Evolutionary conservation across 1,284 basidiomycete genomes (phyloP).

Genomic region (Pseudozyma sp.): DNA sequence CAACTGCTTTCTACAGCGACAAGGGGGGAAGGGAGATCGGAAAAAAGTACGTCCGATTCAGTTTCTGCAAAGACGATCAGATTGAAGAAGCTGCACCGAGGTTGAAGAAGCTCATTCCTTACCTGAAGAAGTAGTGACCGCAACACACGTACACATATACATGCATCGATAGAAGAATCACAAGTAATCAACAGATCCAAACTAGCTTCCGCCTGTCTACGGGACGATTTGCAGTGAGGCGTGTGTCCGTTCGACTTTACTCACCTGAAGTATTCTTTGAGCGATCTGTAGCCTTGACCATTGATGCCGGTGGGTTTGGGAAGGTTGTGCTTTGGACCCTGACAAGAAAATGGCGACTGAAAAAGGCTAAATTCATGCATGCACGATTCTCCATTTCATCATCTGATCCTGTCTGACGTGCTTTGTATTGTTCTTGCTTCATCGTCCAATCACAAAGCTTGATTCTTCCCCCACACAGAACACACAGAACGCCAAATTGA

Average conservation of each 20-base stretch:
- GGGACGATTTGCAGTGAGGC: background rate
- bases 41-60: constrained; percentile 61
- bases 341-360: too few relatives aligned
- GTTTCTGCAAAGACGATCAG: constrained; percentile 66
- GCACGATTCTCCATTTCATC: constrained; percentile 21
- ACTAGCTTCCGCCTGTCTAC: background rate
- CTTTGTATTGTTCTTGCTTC: constrained; percentile 1
- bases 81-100: constrained; percentile 55
- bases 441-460: constrained; percentile 24
- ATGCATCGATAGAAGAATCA: background rate
- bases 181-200: background rate
- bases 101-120: constrained; percentile 50
- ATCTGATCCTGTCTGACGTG: constrained; percentile 36
- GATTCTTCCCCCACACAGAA: constrained; percentile 10
- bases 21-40: constrained; percentile 43
- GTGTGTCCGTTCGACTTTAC: too few relatives aligned
- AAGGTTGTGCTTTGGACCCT: too few relatives aligned
- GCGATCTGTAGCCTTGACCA: too few relatives aligned
- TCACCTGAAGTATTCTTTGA: too few relatives aligned
- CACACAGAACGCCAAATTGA: too few relatives aligned
- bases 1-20: constrained; percentile 64
- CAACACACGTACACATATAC: background rate
- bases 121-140: constrained; percentile 7
- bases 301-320: too few relatives aligned
- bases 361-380: too few relatives aligned